Percentiles rank a stretch among this genome's conserved stretches.
Evolutionary conservation across 495 filamentous ascomycete species (phyloP).

Genomic region (Penicillium pulvis): DNA sequence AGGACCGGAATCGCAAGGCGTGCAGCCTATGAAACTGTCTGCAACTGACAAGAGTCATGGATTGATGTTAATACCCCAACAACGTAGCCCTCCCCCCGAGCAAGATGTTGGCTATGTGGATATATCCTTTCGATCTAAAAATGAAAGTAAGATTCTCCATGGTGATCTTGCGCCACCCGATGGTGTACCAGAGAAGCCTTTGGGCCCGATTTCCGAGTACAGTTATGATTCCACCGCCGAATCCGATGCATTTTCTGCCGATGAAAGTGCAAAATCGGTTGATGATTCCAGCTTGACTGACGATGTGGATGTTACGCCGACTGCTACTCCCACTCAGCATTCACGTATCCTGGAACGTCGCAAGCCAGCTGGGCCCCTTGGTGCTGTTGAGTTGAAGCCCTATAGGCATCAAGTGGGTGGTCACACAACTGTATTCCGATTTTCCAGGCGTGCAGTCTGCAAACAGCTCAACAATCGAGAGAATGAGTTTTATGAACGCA

Average conservation of each 20-base stretch:
- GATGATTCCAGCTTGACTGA: slow-evolving; percentile 57
- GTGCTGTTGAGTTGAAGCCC: slow-evolving; percentile 93
- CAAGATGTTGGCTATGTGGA: slow-evolving; percentile 53
- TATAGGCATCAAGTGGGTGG: slow-evolving; percentile 97
- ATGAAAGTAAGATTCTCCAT: slow-evolving; percentile 61
- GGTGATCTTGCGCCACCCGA: slow-evolving; percentile 52
- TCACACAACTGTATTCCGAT: slow-evolving; percentile 93
- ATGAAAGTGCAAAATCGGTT: slow-evolving; percentile 53
- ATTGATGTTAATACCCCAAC: slow-evolving; percentile 35
- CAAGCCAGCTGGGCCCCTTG: slow-evolving; percentile 61
- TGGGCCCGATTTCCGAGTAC: slow-evolving; percentile 41
- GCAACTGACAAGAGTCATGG: slow-evolving; percentile 35
- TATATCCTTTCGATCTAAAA: slow-evolving; percentile 63
- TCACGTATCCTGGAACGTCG: slow-evolving; percentile 36
- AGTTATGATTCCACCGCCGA: slow-evolving; percentile 55
- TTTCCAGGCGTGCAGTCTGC: slow-evolving; percentile 92
- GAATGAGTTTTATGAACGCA: slow-evolving; percentile 97
- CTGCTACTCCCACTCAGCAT: slow-evolving; percentile 54
- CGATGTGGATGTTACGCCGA: slow-evolving; percentile 62
- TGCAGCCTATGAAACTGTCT: slow-evolving; percentile 37
- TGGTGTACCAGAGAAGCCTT: slow-evolving; percentile 37
- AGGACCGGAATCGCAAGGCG: slow-evolving; percentile 42
- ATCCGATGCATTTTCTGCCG: slow-evolving; percentile 59
- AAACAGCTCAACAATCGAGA: slow-evolving; percentile 97
- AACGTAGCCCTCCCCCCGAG: slow-evolving; percentile 33